phyloP scores from a whole-genome alignment of 1,284 basidiomycete species.

The Coniferiporia sulphurascens region DNA sequence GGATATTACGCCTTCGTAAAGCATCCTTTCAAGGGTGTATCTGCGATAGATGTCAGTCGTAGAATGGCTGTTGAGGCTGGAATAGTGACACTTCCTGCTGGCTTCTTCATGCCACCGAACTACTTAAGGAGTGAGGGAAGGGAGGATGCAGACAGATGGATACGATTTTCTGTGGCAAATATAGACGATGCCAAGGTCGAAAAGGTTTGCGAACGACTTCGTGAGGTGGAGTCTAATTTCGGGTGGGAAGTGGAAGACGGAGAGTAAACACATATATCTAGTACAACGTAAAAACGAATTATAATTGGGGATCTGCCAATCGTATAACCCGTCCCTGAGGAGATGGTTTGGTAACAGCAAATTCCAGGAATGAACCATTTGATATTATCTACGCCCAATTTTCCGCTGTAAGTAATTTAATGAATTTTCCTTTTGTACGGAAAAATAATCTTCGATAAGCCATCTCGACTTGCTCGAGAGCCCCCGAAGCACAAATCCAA shows the following conservation, averaged over 20 bases:
- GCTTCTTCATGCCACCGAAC: constrained; percentile 52
- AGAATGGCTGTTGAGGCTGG: constrained; percentile 60
- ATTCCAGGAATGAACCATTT: not conserved
- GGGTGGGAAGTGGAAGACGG: constrained; percentile 14
- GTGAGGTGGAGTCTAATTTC: constrained; percentile 32
- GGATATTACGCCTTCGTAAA: constrained; percentile 75
- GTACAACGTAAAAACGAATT: not conserved
- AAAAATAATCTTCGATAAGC: too few relatives aligned
- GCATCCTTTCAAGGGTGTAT: constrained; percentile 56
- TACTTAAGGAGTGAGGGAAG: constrained; percentile 16
- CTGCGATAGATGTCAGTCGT: constrained; percentile 52
- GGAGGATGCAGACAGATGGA: constrained; percentile 49
- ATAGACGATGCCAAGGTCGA: constrained; percentile 59
- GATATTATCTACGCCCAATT: not conserved
- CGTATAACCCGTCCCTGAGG: too few relatives aligned
- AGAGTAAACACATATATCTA: not conserved
- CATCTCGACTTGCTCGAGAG: constrained; percentile 15
- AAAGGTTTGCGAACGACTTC: constrained; percentile 55
- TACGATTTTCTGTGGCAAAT: constrained; percentile 82
- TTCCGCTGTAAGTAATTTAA: not conserved
- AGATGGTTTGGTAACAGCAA: not conserved
- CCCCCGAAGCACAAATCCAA: constrained; percentile 26
- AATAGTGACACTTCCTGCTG: constrained; percentile 63
- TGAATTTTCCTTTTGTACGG: not conserved
- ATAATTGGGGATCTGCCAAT: not conserved